Base-by-base conservation (phyloP, 1,284 basidiomycete genomes). In the Fomitiporia mediterranea region DNA sequence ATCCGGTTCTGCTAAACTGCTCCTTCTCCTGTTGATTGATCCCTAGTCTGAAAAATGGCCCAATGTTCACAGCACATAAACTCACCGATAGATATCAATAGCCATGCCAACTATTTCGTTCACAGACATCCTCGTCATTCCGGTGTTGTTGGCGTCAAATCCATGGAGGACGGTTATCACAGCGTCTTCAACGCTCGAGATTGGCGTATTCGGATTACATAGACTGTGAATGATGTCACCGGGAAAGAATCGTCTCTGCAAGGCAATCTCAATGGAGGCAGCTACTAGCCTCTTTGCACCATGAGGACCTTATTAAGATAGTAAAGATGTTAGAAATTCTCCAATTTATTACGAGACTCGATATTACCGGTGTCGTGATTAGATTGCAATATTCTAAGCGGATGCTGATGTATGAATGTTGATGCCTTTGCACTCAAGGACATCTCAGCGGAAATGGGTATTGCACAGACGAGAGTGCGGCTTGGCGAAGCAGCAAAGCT, bases 1-100 rank as follows among this genome's bases (percentile, higher is more conserved):
- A 34, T 68, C 68, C 28, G 70, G 67, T 23, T 62, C 57, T 13
- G 68, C 62, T 13, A 61, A 62, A 40, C 61, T 65, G 4, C 68
- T 71, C 61, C 69, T 75, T 59, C 66, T 69, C 64, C 73, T 79
- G 65, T 5, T 34, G 13, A 15, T 3, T 28, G 4, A 13, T 19
- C 17, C 11, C 25, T 32, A 40, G n/a, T 46, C n/a, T 25, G 25
- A 28, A 32, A 23, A 34, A 5, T 17, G 15, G 9, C 17, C 11
- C 19, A 21, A 23, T 11, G 11, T 34, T 25, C 15, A 34, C 11
- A 25, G 19, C n/a, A 11, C 28, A 2, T 52, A 38, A 39, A 60
- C 72, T 53, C 62, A 82, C 81, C 71, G 72, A 63, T 85, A 86
- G 15, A 83, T 67, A 61, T 84, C 83, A 19, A 81, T 71, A 2